These are phyloP conservation scores for Botrytis squamosa DNA, from an alignment of 2,329 filamentous ascomycete genomes.

Conservation along the genomic window DNA sequence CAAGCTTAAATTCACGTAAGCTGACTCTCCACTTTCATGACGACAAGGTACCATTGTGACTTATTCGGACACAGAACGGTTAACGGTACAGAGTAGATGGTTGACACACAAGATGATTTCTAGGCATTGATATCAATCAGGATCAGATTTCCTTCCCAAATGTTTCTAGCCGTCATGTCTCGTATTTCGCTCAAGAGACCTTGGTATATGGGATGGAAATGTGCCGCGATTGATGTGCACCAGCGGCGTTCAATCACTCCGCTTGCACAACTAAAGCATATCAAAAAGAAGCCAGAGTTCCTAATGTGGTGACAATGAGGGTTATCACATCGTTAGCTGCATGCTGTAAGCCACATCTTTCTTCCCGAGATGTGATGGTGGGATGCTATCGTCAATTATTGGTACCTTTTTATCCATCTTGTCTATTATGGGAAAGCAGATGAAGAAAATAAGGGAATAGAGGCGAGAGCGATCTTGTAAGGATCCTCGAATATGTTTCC, in stretches of 20 bases:
- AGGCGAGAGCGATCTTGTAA: background rate
- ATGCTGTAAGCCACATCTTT: background rate
- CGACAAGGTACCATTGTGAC: background rate
- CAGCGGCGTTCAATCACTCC: conserved; percentile 8
- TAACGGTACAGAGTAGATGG: background rate
- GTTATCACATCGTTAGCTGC: conserved; percentile 14
- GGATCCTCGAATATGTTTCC: conserved; percentile 1
- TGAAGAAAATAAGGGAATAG: background rate
- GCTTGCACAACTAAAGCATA: background rate
- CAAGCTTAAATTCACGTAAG: conserved; percentile 4
- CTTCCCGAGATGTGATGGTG: conserved; percentile 4
- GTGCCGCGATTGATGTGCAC: conserved; percentile 2
- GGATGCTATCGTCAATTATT: background rate
- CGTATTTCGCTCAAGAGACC: background rate
- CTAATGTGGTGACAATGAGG: conserved; percentile 5
- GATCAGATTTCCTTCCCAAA: background rate
- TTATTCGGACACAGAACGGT: conserved; percentile 1
- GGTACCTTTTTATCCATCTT: background rate
- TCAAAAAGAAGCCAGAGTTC: conserved; percentile 3
- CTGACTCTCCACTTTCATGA: conserved; percentile 14
- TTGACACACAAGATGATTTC: background rate
- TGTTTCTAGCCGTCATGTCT: background rate
- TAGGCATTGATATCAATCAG: background rate
- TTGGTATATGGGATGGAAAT: conserved; percentile 11
- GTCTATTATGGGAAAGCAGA: background rate